Evolutionary conservation across 1,139 yeast genomes (phyloP).

Genomic region (Williopsis jadinii): DNA sequence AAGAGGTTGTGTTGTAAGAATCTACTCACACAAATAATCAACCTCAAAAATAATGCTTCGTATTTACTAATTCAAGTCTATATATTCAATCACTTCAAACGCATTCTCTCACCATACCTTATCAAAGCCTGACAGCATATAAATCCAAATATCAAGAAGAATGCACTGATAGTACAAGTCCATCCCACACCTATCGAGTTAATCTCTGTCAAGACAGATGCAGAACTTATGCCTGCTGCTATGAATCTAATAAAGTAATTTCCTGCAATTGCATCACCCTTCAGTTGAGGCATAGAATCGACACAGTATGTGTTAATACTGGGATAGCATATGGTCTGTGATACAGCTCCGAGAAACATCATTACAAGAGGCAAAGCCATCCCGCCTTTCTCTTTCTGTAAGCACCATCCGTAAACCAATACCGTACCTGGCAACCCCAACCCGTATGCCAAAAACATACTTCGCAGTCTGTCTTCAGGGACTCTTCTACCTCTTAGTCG

Average conservation of each 20-base stretch:
- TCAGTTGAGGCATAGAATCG: constrained; percentile 45
- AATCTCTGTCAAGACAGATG: constrained; percentile 38
- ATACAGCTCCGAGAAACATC: constrained; percentile 40
- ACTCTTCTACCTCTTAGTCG: constrained; percentile 35
- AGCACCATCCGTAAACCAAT: constrained; percentile 46
- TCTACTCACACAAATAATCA: too few species aligned
- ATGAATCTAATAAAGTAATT: constrained; percentile 43
- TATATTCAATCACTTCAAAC: not conserved
- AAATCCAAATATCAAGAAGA: constrained; percentile 9
- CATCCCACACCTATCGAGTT: constrained; percentile 45
- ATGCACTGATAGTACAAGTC: constrained; percentile 36
- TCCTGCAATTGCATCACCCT: constrained; percentile 47
- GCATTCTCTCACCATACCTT: constrained; percentile 12
- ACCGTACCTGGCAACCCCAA: constrained; percentile 34
- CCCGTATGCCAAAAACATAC: constrained; percentile 29
- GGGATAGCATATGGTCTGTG: constrained; percentile 45
- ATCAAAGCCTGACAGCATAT: constrained; percentile 8
- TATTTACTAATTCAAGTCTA: not conserved
- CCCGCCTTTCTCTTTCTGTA: constrained; percentile 43
- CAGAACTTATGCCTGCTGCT: constrained; percentile 44
- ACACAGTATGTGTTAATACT: constrained; percentile 48
- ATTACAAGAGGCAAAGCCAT: constrained; percentile 45
- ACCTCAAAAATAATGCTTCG: too few species aligned
- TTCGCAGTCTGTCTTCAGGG: constrained; percentile 44
- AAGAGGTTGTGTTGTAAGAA: too few species aligned